phyloP scores from a whole-genome alignment of 2,329 filamentous ascomycete species.

The Fusarium verrucosum region DNA sequence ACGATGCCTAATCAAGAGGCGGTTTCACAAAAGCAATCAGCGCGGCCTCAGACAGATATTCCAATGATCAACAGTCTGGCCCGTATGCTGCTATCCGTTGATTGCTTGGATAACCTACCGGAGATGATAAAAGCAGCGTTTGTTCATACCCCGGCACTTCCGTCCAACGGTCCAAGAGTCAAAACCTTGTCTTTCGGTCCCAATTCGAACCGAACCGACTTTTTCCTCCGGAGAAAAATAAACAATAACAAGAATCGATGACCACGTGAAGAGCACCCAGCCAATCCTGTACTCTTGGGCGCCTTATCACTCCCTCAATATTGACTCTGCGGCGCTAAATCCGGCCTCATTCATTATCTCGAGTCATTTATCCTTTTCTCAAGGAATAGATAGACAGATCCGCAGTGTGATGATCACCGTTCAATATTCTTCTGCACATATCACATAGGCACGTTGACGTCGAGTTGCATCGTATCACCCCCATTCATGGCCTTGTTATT shows the following conservation, averaged over 20 bases:
- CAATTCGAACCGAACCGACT: slow-evolving; percentile 7
- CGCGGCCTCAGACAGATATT: neutral
- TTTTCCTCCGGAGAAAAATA: slow-evolving; percentile 7
- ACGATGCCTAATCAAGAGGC: slow-evolving; percentile 1
- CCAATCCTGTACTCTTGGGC: slow-evolving; percentile 31
- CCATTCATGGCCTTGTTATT: neutral
- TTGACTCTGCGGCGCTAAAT: slow-evolving; percentile 21
- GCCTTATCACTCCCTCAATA: slow-evolving; percentile 18
- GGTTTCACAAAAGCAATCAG: slow-evolving; percentile 1
- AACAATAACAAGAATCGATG: slow-evolving; percentile 19
- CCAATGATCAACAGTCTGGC: neutral
- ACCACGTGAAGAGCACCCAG: slow-evolving; percentile 1
- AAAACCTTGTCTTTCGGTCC: neutral
- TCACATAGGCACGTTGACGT: slow-evolving; percentile 20
- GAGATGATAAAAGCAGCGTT: slow-evolving; percentile 1
- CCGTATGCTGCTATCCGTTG: neutral
- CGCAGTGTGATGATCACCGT: slow-evolving; percentile 19
- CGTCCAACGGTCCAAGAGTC: no score
- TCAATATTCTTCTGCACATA: no score
- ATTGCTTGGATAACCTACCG: neutral
- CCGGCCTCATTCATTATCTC: slow-evolving; percentile 9
- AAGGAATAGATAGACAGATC: slow-evolving; percentile 7
- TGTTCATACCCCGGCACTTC: slow-evolving; percentile 10
- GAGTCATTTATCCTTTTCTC: slow-evolving; percentile 11
- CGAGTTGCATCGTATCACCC: slow-evolving; percentile 16